A percentile compares a stretch with the other conserved stretches of the same genome.
phyloP scores from a whole-genome alignment of 2,329 filamentous ascomycete species.

The Polytolypa hystricis region DNA sequence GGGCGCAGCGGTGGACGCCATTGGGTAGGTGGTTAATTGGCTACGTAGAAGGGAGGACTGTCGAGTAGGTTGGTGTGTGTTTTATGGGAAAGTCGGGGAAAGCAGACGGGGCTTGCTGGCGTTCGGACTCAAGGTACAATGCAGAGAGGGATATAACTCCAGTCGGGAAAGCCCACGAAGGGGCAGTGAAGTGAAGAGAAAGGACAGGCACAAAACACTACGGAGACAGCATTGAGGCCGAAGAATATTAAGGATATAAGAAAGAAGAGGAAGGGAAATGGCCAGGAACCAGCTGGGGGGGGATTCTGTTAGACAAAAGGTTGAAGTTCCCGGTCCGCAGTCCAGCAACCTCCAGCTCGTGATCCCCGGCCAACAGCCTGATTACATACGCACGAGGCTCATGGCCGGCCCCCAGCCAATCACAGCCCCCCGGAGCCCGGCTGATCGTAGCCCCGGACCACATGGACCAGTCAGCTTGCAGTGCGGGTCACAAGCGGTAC shows the following conservation, averaged over 20 bases:
- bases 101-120: no score
- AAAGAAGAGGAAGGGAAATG: not conserved
- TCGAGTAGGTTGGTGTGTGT: not conserved
- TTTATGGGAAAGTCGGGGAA: not conserved
- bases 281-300: no score
- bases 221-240: conserved; percentile 4
- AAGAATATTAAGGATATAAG: not conserved
- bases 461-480: no score
- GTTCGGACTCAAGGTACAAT: not conserved
- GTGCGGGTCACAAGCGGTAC: no score
- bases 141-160: no score
- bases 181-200: conserved; percentile 4
- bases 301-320: no score
- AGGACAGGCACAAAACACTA: conserved; percentile 1
- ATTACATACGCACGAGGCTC: not conserved
- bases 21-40: conserved; percentile 22
- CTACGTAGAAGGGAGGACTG: not conserved
- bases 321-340: no score
- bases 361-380: not conserved
- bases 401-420: not conserved
- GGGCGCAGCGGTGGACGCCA: conserved; percentile 35
- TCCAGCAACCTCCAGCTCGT: conserved; percentile 4
- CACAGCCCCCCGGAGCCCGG: not conserved
- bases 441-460: not conserved
- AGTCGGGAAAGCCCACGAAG: conserved; percentile 1